phyloP scores from a whole-genome alignment of 2,329 filamentous ascomycete species.

The Nothopassalora personata region DNA sequence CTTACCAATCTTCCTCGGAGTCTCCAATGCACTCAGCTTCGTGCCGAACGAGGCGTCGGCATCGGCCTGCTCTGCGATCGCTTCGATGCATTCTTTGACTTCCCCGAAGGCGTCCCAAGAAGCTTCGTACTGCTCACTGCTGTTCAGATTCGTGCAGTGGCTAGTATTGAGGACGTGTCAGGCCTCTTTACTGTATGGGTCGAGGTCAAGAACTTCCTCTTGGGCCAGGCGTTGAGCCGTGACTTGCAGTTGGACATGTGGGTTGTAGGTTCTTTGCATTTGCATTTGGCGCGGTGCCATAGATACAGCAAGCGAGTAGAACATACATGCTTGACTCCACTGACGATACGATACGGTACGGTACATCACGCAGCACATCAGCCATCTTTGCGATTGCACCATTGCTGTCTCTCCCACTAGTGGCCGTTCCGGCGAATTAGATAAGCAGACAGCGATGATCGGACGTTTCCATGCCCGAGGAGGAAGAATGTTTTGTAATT shows the following conservation, averaged over 20 bases:
- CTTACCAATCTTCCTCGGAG: slow-evolving; percentile 7
- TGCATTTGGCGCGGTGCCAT: too few relatives aligned
- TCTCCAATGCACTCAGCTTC: slow-evolving; percentile 9
- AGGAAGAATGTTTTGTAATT: neutral
- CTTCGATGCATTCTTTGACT: slow-evolving; percentile 4
- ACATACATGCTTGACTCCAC: too few relatives aligned
- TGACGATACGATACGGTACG: too few relatives aligned
- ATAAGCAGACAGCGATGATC: neutral
- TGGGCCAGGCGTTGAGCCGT: neutral
- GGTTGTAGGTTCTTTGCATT: neutral
- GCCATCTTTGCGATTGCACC: too few relatives aligned
- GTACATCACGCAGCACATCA: too few relatives aligned
- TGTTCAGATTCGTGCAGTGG: neutral
- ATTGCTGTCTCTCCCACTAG: neutral
- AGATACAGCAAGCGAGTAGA: too few relatives aligned
- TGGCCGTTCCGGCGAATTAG: neutral
- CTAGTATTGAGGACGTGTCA: neutral
- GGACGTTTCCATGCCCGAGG: neutral
- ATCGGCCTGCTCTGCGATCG: neutral
- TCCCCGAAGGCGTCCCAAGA: neutral
- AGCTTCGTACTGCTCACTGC: neutral
- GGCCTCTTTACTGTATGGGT: neutral
- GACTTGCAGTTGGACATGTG: neutral
- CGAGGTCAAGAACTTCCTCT: neutral
- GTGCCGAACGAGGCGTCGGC: slow-evolving; percentile 2